Conservation (phyloP, 768 basidiomycete species). For the Trametopsis cervina region DNA sequence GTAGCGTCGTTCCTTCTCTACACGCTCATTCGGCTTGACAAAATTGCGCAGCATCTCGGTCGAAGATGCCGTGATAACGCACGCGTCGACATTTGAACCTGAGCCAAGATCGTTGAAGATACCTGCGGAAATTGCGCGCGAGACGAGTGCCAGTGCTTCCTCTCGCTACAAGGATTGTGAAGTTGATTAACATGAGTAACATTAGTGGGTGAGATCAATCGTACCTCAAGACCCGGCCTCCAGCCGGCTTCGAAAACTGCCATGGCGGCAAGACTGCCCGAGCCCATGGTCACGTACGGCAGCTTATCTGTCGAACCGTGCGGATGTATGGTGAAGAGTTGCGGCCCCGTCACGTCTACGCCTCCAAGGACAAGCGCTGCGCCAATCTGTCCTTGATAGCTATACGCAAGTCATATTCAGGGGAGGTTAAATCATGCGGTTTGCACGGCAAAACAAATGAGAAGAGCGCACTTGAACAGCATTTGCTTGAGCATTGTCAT, state of each 20-base stretch:
- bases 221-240: constrained; percentile 74
- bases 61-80: constrained; percentile 79
- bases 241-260: constrained; percentile 90
- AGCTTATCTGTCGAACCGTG: constrained; percentile 99
- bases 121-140: constrained; percentile 85
- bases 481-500: constrained; percentile 99
- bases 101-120: constrained; percentile 99
- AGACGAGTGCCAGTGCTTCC: constrained; percentile 77
- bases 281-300: constrained; percentile 98
- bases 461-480: constrained; percentile 65
- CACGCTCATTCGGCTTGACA: constrained; percentile 84
- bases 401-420: constrained; percentile 26
- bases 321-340: constrained; percentile 92
- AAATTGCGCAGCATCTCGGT: constrained; percentile 95
- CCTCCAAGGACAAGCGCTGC: constrained; percentile 96
- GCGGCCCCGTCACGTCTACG: constrained; percentile 89
- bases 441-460: background rate
- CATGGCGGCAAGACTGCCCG: constrained; percentile 95
- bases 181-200: constrained; percentile 9
- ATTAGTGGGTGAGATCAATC: constrained; percentile 17
- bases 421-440: background rate
- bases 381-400: constrained; percentile 90
- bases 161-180: constrained; percentile 60
- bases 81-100: constrained; percentile 97
- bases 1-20: constrained; percentile 62